phyloP scores from a whole-genome alignment of 2,329 filamentous ascomycete species.

The Penicillium sp. region DNA sequence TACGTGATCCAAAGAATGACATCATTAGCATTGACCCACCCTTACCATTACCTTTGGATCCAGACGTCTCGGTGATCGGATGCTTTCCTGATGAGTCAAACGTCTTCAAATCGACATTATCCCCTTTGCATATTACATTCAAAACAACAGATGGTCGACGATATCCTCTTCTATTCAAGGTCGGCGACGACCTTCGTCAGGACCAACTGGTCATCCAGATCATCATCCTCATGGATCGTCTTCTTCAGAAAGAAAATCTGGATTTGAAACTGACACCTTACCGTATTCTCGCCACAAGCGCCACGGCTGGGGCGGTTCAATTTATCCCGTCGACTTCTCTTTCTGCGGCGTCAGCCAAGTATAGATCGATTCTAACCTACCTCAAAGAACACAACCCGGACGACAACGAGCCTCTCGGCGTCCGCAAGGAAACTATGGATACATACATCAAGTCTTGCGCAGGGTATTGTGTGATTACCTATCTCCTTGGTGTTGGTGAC shows the following conservation, averaged over 20 bases:
- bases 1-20: constrained; percentile 88
- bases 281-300: constrained; percentile 90
- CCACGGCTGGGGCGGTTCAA: constrained; percentile 84
- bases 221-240: constrained; percentile 94
- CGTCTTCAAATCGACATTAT: constrained; percentile 93
- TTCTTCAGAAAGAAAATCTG: constrained; percentile 92
- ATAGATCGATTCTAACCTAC: constrained; percentile 75
- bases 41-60: constrained; percentile 83
- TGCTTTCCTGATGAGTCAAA: constrained; percentile 79
- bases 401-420: constrained; percentile 71
- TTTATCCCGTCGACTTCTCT: constrained; percentile 86
- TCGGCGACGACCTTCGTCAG: constrained; percentile 91
- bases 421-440: constrained; percentile 89
- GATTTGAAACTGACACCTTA: constrained; percentile 95
- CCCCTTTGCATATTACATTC: constrained; percentile 87
- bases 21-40: constrained; percentile 78
- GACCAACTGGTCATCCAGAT: constrained; percentile 97
- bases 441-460: constrained; percentile 95
- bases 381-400: constrained; percentile 88
- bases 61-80: constrained; percentile 72
- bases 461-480: constrained; percentile 97
- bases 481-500: constrained; percentile 93
- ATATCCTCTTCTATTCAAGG: constrained; percentile 96
- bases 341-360: constrained; percentile 77
- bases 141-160: constrained; percentile 71